Evolutionary conservation across 2,329 filamentous ascomycete genomes (phyloP).

Genomic region (Aulographum hederae): DNA sequence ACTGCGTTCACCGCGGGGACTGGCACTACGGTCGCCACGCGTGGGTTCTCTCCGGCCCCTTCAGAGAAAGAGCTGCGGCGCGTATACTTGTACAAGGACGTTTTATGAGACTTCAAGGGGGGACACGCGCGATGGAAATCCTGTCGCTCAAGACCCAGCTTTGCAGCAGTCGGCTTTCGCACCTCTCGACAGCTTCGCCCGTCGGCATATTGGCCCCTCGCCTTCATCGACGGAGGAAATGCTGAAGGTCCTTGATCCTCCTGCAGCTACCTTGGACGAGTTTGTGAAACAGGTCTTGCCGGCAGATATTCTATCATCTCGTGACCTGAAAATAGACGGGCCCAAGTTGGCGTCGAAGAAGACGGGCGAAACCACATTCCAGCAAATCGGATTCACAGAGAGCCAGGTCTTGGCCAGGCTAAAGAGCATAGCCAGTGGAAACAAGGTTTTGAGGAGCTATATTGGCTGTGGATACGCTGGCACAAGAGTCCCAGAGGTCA

Average conservation of each 20-base stretch:
- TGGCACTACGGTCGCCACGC: no score
- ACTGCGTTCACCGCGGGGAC: no score
- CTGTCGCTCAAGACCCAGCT: no score
- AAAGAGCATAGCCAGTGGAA: conserved; percentile 38
- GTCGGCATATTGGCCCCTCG: conserved; percentile 75
- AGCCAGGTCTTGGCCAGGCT: conserved; percentile 37
- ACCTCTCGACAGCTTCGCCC: conserved; percentile 48
- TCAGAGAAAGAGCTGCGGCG: no score
- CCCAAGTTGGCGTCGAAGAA: conserved; percentile 13
- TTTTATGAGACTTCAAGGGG: no score
- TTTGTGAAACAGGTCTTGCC: conserved; percentile 78
- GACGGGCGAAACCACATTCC: conserved; percentile 8
- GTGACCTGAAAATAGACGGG: conserved; percentile 39
- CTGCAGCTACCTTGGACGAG: conserved; percentile 54
- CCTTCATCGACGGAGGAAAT: conserved; percentile 53
- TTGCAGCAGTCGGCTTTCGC: no score
- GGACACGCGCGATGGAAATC: no score
- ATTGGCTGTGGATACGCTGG: conserved; percentile 81
- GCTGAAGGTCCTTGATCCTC: conserved; percentile 63
- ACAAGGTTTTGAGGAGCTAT: conserved; percentile 46
- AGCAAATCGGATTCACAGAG: conserved; percentile 34
- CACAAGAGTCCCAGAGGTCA: conserved; percentile 73
- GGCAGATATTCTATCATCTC: conserved; percentile 52
- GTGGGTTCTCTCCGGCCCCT: no score
- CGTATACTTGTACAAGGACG: no score